Percentiles rank a stretch among this genome's conserved stretches.
phyloP scores from a whole-genome alignment of 306 rosid genomes.

The Vicia faba region DNA sequence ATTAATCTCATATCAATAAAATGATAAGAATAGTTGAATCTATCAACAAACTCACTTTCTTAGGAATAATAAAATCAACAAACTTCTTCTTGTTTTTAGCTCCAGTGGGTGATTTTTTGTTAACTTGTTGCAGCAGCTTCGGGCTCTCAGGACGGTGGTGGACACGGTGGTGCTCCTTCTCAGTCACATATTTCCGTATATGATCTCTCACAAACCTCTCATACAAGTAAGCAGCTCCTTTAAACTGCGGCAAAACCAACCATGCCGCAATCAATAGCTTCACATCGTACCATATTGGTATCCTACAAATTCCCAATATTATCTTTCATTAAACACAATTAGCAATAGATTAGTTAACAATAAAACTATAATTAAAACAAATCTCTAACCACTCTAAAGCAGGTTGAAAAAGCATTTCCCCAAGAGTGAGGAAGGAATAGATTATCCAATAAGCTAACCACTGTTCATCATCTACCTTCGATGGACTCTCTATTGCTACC shows the following conservation, averaged over 20 bases:
- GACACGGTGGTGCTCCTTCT: slow-evolving; percentile 19
- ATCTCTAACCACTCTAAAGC: slow-evolving; percentile 57
- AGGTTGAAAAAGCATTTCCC: slow-evolving; percentile 74
- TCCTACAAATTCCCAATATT: slow-evolving; percentile 46
- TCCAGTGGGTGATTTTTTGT: slow-evolving; percentile 36
- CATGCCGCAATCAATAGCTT: slow-evolving; percentile 81
- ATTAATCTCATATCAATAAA: not conserved
- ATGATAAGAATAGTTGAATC: not conserved
- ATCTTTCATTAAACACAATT: no score
- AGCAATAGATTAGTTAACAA: no score
- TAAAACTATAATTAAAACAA: not conserved
- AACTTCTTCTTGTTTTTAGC: slow-evolving; percentile 57
- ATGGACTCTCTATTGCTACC: slow-evolving; percentile 77
- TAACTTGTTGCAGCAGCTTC: not conserved
- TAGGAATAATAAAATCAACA: slow-evolving; percentile 54
- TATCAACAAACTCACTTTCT: slow-evolving; percentile 50
- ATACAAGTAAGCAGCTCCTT: slow-evolving; percentile 87
- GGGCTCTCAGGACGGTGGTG: not conserved
- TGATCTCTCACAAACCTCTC: slow-evolving; percentile 71
- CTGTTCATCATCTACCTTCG: slow-evolving; percentile 79
- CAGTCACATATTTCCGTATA: slow-evolving; percentile 47
- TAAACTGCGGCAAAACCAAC: slow-evolving; percentile 88
- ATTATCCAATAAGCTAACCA: slow-evolving; percentile 97
- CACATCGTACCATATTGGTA: slow-evolving; percentile 87
- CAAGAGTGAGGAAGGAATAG: slow-evolving; percentile 85